Percentiles rank a stretch among this genome's conserved stretches.
phyloP scores from a whole-genome alignment of 345 rosid genomes.

The Garcia nutans region DNA sequence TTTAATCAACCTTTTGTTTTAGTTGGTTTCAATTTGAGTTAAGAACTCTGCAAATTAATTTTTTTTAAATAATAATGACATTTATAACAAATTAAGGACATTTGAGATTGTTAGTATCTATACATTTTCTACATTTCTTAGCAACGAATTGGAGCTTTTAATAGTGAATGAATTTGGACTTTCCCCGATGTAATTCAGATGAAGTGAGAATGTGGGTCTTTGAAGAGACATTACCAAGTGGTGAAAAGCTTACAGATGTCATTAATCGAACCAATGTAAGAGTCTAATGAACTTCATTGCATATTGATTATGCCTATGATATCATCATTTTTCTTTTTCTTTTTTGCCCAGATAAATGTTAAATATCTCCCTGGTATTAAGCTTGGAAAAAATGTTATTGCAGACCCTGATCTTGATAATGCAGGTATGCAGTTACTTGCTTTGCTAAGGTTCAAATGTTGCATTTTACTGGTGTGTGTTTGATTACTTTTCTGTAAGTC shows the following conservation, averaged over 20 bases:
- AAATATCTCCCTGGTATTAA: slow-evolving; percentile 90
- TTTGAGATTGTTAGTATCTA: neutral
- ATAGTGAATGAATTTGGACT: neutral
- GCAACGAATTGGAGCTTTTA: neutral
- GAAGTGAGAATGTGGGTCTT: slow-evolving; percentile 99
- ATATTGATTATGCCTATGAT: neutral
- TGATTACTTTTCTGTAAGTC: neutral
- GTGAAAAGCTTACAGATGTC: slow-evolving; percentile 85
- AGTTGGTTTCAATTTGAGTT: neutral
- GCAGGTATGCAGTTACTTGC: slow-evolving; percentile 55
- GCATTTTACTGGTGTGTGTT: neutral
- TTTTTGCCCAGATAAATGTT: slow-evolving; percentile 63
- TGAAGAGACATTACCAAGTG: slow-evolving; percentile 81
- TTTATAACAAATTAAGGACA: neutral
- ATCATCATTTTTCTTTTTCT: neutral
- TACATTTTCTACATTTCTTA: too few relatives aligned
- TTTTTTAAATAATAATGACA: neutral
- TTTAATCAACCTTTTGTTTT: neutral
- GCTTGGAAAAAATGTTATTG: slow-evolving; percentile 81
- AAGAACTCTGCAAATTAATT: neutral
- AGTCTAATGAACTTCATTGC: neutral
- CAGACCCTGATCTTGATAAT: slow-evolving; percentile 82
- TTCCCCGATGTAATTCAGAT: slow-evolving; percentile 50
- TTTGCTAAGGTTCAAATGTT: slow-evolving; percentile 1
- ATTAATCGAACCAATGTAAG: slow-evolving; percentile 84